These are phyloP conservation scores for Sclerotinia glacialis DNA, from an alignment of 2,329 filamentous ascomycete genomes.

Conservation along the genomic window DNA sequence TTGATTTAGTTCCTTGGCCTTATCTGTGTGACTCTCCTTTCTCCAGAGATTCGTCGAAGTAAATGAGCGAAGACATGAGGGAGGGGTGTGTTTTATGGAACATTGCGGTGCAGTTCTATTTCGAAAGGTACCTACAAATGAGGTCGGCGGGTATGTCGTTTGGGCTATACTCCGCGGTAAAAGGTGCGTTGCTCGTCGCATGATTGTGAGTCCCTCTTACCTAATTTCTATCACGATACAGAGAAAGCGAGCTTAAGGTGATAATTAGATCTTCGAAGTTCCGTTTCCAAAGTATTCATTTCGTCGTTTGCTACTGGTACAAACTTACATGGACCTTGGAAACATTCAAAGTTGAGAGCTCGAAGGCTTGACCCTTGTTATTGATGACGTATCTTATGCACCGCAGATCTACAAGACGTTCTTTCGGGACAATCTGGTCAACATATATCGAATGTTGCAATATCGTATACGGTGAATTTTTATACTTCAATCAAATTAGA, in stretches of 20 bases:
- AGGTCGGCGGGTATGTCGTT: not conserved
- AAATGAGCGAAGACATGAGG: constrained; percentile 9
- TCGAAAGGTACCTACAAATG: constrained; percentile 1
- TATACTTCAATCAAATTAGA: too few species aligned
- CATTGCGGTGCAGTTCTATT: constrained; percentile 10
- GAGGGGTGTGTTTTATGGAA: not conserved
- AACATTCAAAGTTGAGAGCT: not conserved
- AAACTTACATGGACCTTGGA: not conserved
- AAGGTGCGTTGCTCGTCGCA: constrained; percentile 18
- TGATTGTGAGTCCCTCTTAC: not conserved
- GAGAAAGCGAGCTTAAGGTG: not conserved
- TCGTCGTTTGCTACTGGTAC: not conserved
- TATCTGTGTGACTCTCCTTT: constrained; percentile 19
- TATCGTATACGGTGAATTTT: too few species aligned
- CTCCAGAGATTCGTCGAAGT: not conserved
- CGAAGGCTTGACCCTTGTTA: not conserved
- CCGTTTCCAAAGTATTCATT: not conserved
- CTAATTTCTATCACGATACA: not conserved
- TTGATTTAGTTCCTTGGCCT: constrained; percentile 30
- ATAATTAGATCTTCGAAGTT: not conserved
- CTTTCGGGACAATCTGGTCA: too few species aligned
- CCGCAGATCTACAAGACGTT: not conserved
- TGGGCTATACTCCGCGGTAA: constrained; percentile 15
- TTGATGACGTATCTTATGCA: constrained; percentile 1
- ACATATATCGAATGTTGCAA: too few species aligned